phyloP scores from a whole-genome alignment of 805 yeast species.

The Teunomyces kruisii region DNA sequence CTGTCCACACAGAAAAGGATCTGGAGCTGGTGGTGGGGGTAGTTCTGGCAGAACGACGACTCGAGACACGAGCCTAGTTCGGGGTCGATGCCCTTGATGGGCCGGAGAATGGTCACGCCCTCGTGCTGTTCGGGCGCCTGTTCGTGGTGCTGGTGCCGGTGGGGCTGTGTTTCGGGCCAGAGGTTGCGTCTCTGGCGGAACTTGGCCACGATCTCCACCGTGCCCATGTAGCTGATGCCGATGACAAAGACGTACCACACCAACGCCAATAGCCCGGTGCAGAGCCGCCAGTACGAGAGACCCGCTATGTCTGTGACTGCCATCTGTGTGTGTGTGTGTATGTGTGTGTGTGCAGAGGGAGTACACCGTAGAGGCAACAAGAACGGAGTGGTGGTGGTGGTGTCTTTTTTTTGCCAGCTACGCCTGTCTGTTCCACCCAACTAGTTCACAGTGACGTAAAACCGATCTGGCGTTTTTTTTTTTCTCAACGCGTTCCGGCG shows the following conservation, averaged over 20 bases:
- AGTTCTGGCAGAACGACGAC: constrained; percentile 65
- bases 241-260: constrained; percentile 42
- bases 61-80: constrained; percentile 68
- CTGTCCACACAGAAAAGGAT: constrained; percentile 75
- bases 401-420: no score
- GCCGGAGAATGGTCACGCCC: constrained; percentile 73
- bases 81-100: constrained; percentile 81
- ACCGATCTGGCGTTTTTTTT: background rate
- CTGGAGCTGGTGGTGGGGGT: constrained; percentile 61
- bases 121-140: constrained; percentile 17
- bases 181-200: constrained; percentile 25
- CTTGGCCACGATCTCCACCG: constrained; percentile 34
- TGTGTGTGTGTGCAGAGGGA: background rate
- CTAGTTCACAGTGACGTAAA: background rate
- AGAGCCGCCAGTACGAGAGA: constrained; percentile 8
- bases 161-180: background rate
- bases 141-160: no score
- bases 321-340: background rate
- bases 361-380: no score
- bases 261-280: constrained; percentile 17
- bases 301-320: background rate
- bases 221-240: constrained; percentile 38
- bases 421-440: no score
- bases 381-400: no score
- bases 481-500: background rate